These are phyloP conservation scores for Nicotiana otophora DNA, from an alignment of 257 asterid genomes.

Conservation along the genomic window DNA sequence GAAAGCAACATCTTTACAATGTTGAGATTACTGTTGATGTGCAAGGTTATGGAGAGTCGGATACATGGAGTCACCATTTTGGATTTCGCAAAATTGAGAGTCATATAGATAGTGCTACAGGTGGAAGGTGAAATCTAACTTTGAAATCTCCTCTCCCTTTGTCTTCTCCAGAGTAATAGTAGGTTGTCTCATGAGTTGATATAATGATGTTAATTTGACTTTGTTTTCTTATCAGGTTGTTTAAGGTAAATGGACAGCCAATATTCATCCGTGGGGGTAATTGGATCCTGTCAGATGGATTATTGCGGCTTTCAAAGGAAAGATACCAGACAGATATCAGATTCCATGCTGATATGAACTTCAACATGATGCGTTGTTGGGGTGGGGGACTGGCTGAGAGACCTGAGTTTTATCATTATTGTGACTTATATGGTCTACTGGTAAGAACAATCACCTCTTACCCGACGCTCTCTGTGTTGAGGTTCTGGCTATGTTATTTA, in stretches of 20 bases:
- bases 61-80: constrained; percentile 72
- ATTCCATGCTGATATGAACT: constrained; percentile 98
- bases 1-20: constrained; percentile 77
- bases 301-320: constrained; percentile 74
- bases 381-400: constrained; percentile 98
- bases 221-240: constrained; percentile 47
- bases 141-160: background rate
- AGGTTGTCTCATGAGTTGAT: background rate
- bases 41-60: constrained; percentile 75
- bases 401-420: constrained; percentile 89
- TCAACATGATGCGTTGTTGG: constrained; percentile 99
- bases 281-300: constrained; percentile 96
- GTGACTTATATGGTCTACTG: constrained; percentile 90
- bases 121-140: constrained; percentile 69
- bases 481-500: background rate
- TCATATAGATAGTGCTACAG: constrained; percentile 65
- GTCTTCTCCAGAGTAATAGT: background rate
- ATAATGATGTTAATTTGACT: background rate
- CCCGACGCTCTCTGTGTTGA: background rate
- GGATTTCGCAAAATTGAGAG: constrained; percentile 94
- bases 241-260: constrained; percentile 86
- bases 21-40: constrained; percentile 74
- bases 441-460: constrained; percentile 27
- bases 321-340: constrained; percentile 81
- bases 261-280: constrained; percentile 97